Evolutionary conservation across 1,284 basidiomycete species (phyloP).

Genomic region (Laetiporus sulphureus): DNA sequence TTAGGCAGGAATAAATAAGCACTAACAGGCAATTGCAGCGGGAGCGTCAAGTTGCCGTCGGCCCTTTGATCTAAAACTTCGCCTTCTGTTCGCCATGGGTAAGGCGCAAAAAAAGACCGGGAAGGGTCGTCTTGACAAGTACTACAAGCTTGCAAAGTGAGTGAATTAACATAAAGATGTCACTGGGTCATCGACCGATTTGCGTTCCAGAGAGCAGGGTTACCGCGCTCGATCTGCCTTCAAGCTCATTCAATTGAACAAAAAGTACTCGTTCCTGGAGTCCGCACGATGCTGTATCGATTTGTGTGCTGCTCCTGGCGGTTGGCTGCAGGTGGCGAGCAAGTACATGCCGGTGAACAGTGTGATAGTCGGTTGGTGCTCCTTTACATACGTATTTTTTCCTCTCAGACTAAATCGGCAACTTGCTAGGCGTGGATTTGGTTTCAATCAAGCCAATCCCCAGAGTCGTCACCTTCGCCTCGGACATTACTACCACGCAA

Average conservation of each 20-base stretch:
- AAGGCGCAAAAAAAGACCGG: slow-evolving; percentile 87
- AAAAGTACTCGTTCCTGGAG: slow-evolving; percentile 93
- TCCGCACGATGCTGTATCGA: slow-evolving; percentile 93
- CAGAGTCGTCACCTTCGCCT: slow-evolving; percentile 85
- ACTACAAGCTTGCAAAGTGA: slow-evolving; percentile 90
- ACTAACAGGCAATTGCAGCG: no score
- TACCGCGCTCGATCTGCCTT: slow-evolving; percentile 99
- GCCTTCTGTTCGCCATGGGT: slow-evolving; percentile 41
- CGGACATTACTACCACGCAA: slow-evolving; percentile 92
- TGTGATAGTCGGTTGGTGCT: slow-evolving; percentile 79
- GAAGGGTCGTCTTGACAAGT: slow-evolving; percentile 94
- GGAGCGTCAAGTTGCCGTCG: no score
- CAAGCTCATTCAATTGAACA: slow-evolving; percentile 99
- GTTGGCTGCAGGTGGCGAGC: slow-evolving; percentile 98
- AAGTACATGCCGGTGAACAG: slow-evolving; percentile 98
- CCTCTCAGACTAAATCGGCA: neutral
- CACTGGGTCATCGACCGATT: no score
- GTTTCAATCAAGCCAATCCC: slow-evolving; percentile 97
- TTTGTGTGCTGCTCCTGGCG: slow-evolving; percentile 97
- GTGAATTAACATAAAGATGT: slow-evolving; percentile 19
- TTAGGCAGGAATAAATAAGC: no score
- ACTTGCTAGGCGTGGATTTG: slow-evolving; percentile 83
- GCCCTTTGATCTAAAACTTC: neutral
- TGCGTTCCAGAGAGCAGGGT: slow-evolving; percentile 79
- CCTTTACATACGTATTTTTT: slow-evolving; percentile 10